Evolutionary conservation across 371 early-diverging fungal species (phyloP).

Genomic region (Basidiobolus heterosporus): DNA sequence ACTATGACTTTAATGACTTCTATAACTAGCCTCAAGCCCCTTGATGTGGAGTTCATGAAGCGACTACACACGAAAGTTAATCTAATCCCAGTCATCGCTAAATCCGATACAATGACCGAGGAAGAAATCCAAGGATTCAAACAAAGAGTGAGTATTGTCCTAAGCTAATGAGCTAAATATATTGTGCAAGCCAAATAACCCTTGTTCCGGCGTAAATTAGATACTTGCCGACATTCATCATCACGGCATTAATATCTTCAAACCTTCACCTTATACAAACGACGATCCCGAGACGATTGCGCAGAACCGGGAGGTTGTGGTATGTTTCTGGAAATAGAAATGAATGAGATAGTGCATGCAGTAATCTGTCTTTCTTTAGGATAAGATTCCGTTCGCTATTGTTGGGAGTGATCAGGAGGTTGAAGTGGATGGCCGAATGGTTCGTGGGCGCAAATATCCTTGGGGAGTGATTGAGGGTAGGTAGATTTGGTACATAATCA

Average conservation of each 20-base stretch:
- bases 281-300: conserved; percentile 87
- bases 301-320: conserved; percentile 87
- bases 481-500: neutral
- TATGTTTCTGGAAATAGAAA: too few relatives aligned
- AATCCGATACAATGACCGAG: conserved; percentile 92
- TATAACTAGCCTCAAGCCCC: conserved; percentile 51
- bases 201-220: neutral
- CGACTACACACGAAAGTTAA: conserved; percentile 84
- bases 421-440: conserved; percentile 67
- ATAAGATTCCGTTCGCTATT: conserved; percentile 90
- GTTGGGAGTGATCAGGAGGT: conserved; percentile 88
- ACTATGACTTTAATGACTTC: conserved; percentile 1
- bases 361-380: too few relatives aligned
- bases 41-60: conserved; percentile 94
- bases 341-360: too few relatives aligned
- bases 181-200: neutral
- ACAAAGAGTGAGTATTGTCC: conserved; percentile 21
- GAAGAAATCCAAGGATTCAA: conserved; percentile 89
- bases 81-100: conserved; percentile 95
- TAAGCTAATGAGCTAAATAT: too few relatives aligned
- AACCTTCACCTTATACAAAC: conserved; percentile 75
- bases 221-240: conserved; percentile 83
- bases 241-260: conserved; percentile 87
- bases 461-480: conserved; percentile 84
- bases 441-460: conserved; percentile 86